These are phyloP conservation scores for Kodamaea arcana DNA, from an alignment of 1,139 yeast species.

Conservation along the genomic window DNA sequence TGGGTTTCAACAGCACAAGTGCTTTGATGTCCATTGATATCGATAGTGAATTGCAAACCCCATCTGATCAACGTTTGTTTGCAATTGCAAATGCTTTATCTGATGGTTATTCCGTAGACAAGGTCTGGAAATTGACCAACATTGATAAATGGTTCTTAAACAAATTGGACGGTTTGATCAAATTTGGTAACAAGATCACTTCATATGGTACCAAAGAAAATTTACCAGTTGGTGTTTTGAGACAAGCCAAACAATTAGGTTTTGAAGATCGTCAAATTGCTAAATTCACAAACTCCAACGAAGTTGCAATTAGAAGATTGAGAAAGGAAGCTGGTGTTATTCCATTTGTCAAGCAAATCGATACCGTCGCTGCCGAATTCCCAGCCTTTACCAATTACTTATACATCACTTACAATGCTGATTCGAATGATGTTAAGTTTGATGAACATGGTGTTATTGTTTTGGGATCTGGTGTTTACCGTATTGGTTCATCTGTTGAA, in stretches of 20 bases:
- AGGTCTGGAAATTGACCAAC: slow-evolving; percentile 86
- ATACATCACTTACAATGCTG: slow-evolving; percentile 94
- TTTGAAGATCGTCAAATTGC: slow-evolving; percentile 98
- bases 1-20: slow-evolving; percentile 88
- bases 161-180: slow-evolving; percentile 71
- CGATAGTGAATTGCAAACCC: slow-evolving; percentile 87
- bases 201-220: slow-evolving; percentile 57
- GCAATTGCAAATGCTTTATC: slow-evolving; percentile 92
- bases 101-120: slow-evolving; percentile 85
- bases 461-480: slow-evolving; percentile 89
- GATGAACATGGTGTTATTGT: slow-evolving; percentile 88
- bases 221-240: slow-evolving; percentile 57
- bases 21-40: slow-evolving; percentile 86
- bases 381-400: slow-evolving; percentile 95
- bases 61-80: slow-evolving; percentile 93
- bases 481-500: slow-evolving; percentile 93
- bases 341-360: slow-evolving; percentile 96
- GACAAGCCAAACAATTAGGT: slow-evolving; percentile 94
- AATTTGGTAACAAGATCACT: slow-evolving; percentile 61
- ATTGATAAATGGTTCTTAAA: slow-evolving; percentile 97
- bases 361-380: slow-evolving; percentile 98
- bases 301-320: slow-evolving; percentile 86
- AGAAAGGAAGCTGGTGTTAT: slow-evolving; percentile 84
- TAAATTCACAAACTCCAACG: slow-evolving; percentile 82
- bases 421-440: slow-evolving; percentile 77